phyloP scores from a whole-genome alignment of 371 early-diverging fungal species.

The Circinella minor region DNA sequence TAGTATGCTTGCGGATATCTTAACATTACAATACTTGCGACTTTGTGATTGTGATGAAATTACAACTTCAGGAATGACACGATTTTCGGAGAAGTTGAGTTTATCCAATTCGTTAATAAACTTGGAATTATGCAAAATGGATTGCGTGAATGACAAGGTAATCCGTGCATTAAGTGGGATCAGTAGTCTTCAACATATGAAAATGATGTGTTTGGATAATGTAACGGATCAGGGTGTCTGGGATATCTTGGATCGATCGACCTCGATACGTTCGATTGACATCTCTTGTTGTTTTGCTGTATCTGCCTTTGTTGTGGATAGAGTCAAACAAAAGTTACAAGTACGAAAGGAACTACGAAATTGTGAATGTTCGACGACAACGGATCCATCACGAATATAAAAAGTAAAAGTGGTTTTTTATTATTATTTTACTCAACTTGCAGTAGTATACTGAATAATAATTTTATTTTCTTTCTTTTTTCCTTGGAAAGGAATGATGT shows the following conservation, averaged over 20 bases:
- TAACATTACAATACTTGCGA: background rate
- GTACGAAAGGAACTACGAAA: conserved; percentile 2
- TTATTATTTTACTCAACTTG: too few relatives aligned
- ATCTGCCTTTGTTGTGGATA: conserved; percentile 2
- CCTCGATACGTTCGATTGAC: conserved; percentile 2
- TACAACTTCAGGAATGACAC: background rate
- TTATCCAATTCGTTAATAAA: background rate
- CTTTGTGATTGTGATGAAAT: conserved; percentile 2
- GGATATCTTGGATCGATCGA: conserved; percentile 5
- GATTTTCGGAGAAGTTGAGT: conserved; percentile 1
- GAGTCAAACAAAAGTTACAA: background rate
- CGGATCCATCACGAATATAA: background rate
- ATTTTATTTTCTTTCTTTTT: too few relatives aligned
- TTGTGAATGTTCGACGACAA: background rate
- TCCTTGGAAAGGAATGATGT: too few relatives aligned
- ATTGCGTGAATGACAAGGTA: conserved; percentile 3
- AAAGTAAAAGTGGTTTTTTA: background rate
- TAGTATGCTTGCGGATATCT: background rate
- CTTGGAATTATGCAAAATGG: conserved; percentile 5
- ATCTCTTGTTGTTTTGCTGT: conserved; percentile 7
- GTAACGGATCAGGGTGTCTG: conserved; percentile 11
- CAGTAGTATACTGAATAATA: too few relatives aligned
- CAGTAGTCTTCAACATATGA: conserved; percentile 1
- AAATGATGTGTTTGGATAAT: conserved; percentile 1
- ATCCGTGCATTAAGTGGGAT: background rate